phyloP scores from a whole-genome alignment of 495 filamentous ascomycete species.

The Aspergillus incahuasiensis region DNA sequence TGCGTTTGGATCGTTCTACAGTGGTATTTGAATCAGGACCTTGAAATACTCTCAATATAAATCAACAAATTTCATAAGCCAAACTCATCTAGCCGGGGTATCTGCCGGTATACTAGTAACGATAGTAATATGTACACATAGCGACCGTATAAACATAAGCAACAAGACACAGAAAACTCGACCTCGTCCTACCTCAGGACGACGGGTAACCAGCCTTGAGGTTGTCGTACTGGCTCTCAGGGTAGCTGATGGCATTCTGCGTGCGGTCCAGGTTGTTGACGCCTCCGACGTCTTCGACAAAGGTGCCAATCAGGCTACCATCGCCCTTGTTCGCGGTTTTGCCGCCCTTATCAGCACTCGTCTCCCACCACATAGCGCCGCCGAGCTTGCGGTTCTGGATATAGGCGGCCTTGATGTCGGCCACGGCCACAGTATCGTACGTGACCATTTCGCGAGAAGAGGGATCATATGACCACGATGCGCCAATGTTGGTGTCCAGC shows the following conservation, averaged over 20 bases:
- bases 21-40: slow-evolving; percentile 2
- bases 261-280: slow-evolving; percentile 48
- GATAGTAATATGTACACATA: slow-evolving; percentile 5
- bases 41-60: slow-evolving; percentile 17
- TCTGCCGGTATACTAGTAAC: slow-evolving; percentile 3
- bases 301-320: slow-evolving; percentile 59
- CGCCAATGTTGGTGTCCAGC: slow-evolving; percentile 37
- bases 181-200: neutral
- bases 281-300: slow-evolving; percentile 50
- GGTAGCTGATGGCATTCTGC: slow-evolving; percentile 67
- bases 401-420: slow-evolving; percentile 60
- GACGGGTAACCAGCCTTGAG: slow-evolving; percentile 46
- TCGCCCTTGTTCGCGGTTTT: slow-evolving; percentile 37
- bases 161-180: neutral
- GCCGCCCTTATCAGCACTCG: slow-evolving; percentile 65
- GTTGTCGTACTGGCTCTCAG: slow-evolving; percentile 78
- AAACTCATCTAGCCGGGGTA: slow-evolving; percentile 7
- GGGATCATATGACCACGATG: slow-evolving; percentile 70
- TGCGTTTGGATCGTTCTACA: slow-evolving; percentile 17
- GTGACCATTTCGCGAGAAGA: slow-evolving; percentile 59
- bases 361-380: slow-evolving; percentile 95
- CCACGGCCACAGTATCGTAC: slow-evolving; percentile 67
- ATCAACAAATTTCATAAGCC: slow-evolving; percentile 11
- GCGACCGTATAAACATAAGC: slow-evolving; percentile 2
- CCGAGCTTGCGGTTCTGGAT: slow-evolving; percentile 62